Conservation (phyloP, 208 protist species). For the Kentomonas sorsogonicus region DNA sequence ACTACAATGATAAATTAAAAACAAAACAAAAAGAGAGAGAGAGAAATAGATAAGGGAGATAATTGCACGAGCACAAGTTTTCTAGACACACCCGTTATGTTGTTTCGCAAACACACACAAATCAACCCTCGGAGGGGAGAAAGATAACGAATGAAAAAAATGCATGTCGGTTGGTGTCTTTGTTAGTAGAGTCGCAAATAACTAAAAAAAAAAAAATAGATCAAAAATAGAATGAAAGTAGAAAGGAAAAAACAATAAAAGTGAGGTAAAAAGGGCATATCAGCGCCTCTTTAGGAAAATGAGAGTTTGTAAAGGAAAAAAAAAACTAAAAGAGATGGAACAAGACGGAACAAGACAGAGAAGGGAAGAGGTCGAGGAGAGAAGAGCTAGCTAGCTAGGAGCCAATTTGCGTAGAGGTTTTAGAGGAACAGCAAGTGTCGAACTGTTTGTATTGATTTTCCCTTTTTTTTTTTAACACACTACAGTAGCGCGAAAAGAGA, state of each 20-base stretch:
- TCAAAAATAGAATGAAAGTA: too few relatives aligned
- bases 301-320: conserved; percentile 1
- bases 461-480: too few relatives aligned
- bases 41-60: conserved; percentile 8
- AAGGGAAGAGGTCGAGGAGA: conserved; percentile 3
- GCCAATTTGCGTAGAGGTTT: background rate
- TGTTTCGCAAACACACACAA: too few relatives aligned
- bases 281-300: background rate
- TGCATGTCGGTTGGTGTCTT: too few relatives aligned
- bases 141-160: too few relatives aligned
- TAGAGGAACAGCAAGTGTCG: too few relatives aligned
- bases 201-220: too few relatives aligned
- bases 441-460: too few relatives aligned
- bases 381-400: conserved; percentile 1
- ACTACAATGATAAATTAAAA: conserved; percentile 12
- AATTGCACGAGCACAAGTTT: conserved; percentile 7
- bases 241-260: conserved; percentile 16
- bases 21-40: conserved; percentile 14
- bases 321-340: conserved; percentile 16
- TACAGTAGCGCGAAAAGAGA: too few relatives aligned
- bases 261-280: background rate
- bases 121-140: too few relatives aligned
- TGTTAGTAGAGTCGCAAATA: too few relatives aligned
- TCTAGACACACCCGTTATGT: background rate
- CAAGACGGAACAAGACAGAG: conserved; percentile 1